Evolutionary conservation across 2,329 filamentous ascomycete genomes (phyloP).

Genomic region (Pyrenophora tritici-repentis): DNA sequence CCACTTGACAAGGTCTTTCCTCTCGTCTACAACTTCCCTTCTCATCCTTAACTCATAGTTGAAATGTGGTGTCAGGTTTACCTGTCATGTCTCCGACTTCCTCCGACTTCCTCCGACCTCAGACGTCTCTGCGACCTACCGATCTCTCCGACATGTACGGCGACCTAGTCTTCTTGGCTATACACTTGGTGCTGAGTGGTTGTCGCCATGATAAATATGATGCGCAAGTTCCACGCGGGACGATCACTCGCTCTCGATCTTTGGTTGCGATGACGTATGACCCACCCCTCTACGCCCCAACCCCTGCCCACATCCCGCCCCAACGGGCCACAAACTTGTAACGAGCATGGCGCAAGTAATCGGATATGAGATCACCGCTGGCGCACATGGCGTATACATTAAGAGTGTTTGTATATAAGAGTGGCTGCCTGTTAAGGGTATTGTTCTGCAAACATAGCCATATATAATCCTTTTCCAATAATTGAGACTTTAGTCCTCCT

Average conservation of each 20-base stretch:
- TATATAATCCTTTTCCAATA: no score
- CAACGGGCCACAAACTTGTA: constrained; percentile 20
- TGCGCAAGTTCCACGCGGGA: constrained; percentile 19
- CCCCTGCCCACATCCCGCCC: constrained; percentile 15
- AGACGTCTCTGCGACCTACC: no score
- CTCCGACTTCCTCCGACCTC: no score
- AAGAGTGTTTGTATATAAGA: constrained; percentile 10
- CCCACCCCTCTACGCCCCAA: constrained; percentile 7
- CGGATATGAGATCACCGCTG: constrained; percentile 26
- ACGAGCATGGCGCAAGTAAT: constrained; percentile 5
- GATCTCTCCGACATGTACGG: no score
- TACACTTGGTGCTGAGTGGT: no score
- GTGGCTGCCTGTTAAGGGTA: background rate
- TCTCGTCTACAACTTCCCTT: no score
- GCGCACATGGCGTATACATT: constrained; percentile 14
- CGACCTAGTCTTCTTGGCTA: no score
- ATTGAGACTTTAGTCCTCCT: no score
- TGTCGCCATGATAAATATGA: background rate
- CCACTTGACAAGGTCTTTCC: no score
- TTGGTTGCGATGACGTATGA: constrained; percentile 21
- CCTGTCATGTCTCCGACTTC: no score
- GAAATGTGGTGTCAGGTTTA: no score
- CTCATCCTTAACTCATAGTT: no score
- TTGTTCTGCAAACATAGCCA: background rate
- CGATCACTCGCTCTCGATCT: constrained; percentile 19